Base-by-base conservation (phyloP, 371 early-diverging fungal species). In the Aphelidium insulamus region DNA sequence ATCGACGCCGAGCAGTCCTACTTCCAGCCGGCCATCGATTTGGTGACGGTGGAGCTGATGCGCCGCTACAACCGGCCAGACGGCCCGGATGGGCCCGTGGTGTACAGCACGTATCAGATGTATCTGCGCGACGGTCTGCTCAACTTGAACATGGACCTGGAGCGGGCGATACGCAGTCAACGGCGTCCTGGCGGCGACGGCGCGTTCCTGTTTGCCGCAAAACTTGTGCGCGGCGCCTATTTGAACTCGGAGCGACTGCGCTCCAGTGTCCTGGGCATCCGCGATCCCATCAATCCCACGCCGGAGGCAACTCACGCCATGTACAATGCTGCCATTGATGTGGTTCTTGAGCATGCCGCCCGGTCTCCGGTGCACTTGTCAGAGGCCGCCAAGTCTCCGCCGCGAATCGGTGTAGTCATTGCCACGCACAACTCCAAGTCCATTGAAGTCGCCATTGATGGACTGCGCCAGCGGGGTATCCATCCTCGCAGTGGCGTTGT, bases 101-200 rank as follows among this genome's bases (percentile, higher is more conserved):
- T 91, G 22, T 87, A 63, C 59, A 84, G 83, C 55, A 94, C 94
- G 7, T 74, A 87, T 52, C 95, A 94, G 62, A 76, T 90, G 79
- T 94, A 91, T 52, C 72, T 81, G 15, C 71, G 72, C 44, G 72
- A 75, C 34, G 59, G 76, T 3, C 48, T 54, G 23, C 48, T 49
- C 28, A 66, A 75, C 40, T 55, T 94, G 33, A 41, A 57, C 37
- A 46, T 54, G 30, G 85, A 88, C 57, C 58, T 62, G 26, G 72
- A 66, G 35, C 52, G 65, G 15, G 62, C 78, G 1, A 43, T 62
- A 34, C 65, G 75, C 21, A n/a, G n/a, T n/a, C n/a, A n/a, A n/a
- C n/a, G n/a, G n/a, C n/a, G n/a, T n/a, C n/a, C n/a, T n/a, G n/a
- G n/a, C n/a, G n/a, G n/a, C n/a, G n/a, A n/a, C n/a, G 58, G 63